A percentile compares a stretch with the other conserved stretches of the same genome.
Evolutionary conservation across 805 yeast genomes (phyloP).

Genomic region (Metschnikowia lunata): DNA sequence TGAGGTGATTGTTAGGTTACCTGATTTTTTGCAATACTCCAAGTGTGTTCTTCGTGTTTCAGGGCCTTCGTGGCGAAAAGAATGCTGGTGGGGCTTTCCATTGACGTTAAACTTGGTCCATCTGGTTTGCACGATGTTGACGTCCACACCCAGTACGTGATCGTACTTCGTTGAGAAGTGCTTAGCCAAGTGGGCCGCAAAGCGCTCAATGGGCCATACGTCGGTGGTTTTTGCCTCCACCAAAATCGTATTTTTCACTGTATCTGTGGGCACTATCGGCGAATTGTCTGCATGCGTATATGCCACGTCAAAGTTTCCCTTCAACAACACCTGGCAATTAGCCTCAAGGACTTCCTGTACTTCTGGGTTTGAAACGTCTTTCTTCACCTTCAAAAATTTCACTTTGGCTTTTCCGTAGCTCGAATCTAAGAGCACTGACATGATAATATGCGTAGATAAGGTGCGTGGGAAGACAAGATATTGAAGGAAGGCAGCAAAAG

Average conservation of each 20-base stretch:
- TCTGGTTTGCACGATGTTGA: slow-evolving; percentile 63
- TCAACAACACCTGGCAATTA: slow-evolving; percentile 68
- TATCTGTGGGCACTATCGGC: slow-evolving; percentile 90
- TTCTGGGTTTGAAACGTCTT: slow-evolving; percentile 66
- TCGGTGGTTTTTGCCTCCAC: slow-evolving; percentile 78
- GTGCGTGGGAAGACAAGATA: background rate
- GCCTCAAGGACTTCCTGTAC: slow-evolving; percentile 83
- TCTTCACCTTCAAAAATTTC: slow-evolving; percentile 83
- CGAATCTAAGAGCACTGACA: slow-evolving; percentile 33
- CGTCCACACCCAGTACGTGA: slow-evolving; percentile 70
- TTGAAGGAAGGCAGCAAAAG: background rate
- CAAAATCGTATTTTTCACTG: slow-evolving; percentile 83
- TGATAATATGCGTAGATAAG: background rate
- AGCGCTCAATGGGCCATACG: slow-evolving; percentile 87
- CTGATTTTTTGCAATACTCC: slow-evolving; percentile 46
- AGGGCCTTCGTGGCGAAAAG: slow-evolving; percentile 80
- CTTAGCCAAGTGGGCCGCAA: slow-evolving; percentile 77
- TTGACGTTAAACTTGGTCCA: slow-evolving; percentile 77
- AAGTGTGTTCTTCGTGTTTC: slow-evolving; percentile 66
- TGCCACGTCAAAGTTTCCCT: slow-evolving; percentile 74
- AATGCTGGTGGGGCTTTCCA: slow-evolving; percentile 77
- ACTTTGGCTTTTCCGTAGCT: slow-evolving; percentile 92
- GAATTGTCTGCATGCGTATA: slow-evolving; percentile 87
- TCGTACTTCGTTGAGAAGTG: slow-evolving; percentile 76
- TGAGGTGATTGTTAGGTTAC: slow-evolving; percentile 55